These are phyloP conservation scores for Sphenostylis stenocarpa DNA, from an alignment of 306 rosid species.

Conservation along the genomic window DNA sequence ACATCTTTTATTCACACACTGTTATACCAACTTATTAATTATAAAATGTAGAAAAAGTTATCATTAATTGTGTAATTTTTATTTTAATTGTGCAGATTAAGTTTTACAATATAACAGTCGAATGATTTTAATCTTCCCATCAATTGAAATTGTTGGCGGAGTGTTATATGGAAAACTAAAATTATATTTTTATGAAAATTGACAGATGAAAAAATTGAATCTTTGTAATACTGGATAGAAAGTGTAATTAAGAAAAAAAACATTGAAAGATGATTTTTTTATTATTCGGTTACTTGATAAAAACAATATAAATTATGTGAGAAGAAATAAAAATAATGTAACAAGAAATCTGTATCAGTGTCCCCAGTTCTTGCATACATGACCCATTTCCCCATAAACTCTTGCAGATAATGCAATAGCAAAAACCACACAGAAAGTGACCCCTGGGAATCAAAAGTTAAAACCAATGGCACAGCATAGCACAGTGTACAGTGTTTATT, in stretches of 20 bases:
- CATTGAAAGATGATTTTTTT: not conserved
- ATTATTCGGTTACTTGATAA: not conserved
- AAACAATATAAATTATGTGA: not conserved
- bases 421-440: conserved; percentile 57
- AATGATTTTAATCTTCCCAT: too few species aligned
- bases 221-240: too few species aligned
- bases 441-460: conserved; percentile 39
- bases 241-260: too few species aligned
- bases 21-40: not conserved
- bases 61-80: too few species aligned
- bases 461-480: conserved; percentile 35
- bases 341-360: not conserved
- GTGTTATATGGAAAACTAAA: too few species aligned
- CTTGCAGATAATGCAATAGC: conserved; percentile 36
- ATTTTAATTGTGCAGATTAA: too few species aligned
- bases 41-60: not conserved
- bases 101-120: too few species aligned
- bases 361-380: not conserved
- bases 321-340: not conserved
- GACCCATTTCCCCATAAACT: conserved; percentile 41
- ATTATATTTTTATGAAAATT: too few species aligned
- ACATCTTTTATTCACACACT: not conserved
- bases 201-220: too few species aligned
- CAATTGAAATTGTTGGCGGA: too few species aligned
- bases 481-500: conserved; percentile 37